Evolutionary conservation across 192 early-diverging fungal species (phyloP), one percentile per base, ranked within the genome.

Genomic region (Linnemannia schmuckeri): DNA sequence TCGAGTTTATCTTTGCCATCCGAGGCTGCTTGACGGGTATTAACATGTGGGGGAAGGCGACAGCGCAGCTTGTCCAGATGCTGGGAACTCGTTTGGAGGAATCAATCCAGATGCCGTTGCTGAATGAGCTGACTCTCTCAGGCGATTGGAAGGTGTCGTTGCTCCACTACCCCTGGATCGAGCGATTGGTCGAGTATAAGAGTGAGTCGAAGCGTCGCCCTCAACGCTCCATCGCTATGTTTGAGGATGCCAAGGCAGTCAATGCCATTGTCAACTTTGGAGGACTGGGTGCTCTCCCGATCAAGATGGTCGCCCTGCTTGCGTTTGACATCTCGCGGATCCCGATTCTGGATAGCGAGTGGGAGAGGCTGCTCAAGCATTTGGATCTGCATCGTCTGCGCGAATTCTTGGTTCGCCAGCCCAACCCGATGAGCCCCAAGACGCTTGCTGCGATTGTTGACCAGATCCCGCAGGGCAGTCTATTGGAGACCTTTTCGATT

Each of bases 1-100:
- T 42, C 22, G 70, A 71, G 35, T 71, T 71, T n/a, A 71, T 71
- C 40, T 38, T 71, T n/a, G 70, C 70, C 33, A 71, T 71, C 10
- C 70, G 70, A 42, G 35, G 38, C 4, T 42, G 18, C 20, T 24
- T 71, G 70, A 71, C 70, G 20, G 40, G 40, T 12, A 12, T 71
- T 10, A 71, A 42, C 1, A 41, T 71, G 38, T 41, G 70, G 70
- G 70, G 70, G 3, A 71, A 71, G 38, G 70, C 38, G 9, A 71
- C 70, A 7, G 20, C 35, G 8, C 35, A 71, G 7, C 38, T 71
- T 15, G 35, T 71, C 13, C 35, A n/a, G 40, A 38, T 71, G 38
- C 35, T 71, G 7, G 35, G 61, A 30, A 66, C 70, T 40, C 38
- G 40, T 38, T 42, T 38, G 40, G 38, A 71, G 38, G 70, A 71